phyloP scores from a whole-genome alignment of 2,329 filamentous ascomycete genomes.

The Trichoderma simmonsii region DNA sequence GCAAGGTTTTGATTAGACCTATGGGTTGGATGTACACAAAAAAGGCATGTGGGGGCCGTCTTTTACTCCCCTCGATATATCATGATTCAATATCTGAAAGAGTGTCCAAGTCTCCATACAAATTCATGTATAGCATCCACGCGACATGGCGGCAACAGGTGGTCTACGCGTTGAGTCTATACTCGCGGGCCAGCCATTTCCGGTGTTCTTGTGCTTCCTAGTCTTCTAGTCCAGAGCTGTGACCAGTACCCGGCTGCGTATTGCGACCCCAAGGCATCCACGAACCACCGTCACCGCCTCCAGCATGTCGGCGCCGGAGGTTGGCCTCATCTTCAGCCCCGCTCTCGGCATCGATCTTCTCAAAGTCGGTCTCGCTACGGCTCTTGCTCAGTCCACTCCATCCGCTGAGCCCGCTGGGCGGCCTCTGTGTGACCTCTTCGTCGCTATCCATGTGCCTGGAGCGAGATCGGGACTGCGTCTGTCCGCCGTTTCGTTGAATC shows the following conservation, averaged over 20 bases:
- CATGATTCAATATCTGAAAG: neutral
- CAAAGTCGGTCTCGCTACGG: slow-evolving; percentile 83
- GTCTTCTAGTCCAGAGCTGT: slow-evolving; percentile 41
- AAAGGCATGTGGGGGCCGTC: neutral
- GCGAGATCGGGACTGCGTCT: slow-evolving; percentile 24
- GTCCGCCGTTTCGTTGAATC: slow-evolving; percentile 42
- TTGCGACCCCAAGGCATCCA: slow-evolving; percentile 53
- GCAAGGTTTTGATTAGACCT: neutral
- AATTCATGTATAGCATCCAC: neutral
- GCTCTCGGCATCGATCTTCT: slow-evolving; percentile 78
- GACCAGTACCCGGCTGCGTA: slow-evolving; percentile 24
- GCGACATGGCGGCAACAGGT: neutral
- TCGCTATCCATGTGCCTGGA: slow-evolving; percentile 28
- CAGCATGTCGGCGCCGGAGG: slow-evolving; percentile 33
- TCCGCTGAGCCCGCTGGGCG: slow-evolving; percentile 47
- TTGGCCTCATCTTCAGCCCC: slow-evolving; percentile 51
- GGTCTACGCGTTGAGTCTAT: slow-evolving; percentile 26
- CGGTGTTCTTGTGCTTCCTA: slow-evolving; percentile 36
- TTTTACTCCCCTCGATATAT: slow-evolving; percentile 14
- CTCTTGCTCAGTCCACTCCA: slow-evolving; percentile 69
- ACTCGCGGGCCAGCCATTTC: slow-evolving; percentile 29
- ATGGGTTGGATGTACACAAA: slow-evolving; percentile 5
- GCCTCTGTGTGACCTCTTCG: slow-evolving; percentile 39
- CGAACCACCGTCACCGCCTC: slow-evolving; percentile 32
- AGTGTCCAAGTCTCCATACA: neutral